phyloP scores from a whole-genome alignment of 805 yeast species.

The Starmerella kuoi region DNA sequence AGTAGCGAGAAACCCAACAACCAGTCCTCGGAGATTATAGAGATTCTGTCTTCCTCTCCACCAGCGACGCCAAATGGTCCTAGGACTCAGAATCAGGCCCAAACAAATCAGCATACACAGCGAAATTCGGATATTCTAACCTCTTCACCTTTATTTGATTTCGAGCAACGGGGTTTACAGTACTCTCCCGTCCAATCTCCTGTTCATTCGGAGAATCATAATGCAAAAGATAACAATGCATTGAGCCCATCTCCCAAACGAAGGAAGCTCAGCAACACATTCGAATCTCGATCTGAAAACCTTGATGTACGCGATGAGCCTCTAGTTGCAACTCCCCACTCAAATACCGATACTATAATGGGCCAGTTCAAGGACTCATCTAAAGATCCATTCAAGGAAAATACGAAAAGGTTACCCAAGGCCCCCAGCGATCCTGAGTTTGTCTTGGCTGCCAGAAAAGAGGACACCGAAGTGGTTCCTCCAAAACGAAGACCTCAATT shows the following conservation, averaged over 20 bases:
- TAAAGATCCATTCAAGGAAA: neutral
- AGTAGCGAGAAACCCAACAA: slow-evolving; percentile 3
- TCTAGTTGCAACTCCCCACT: too few relatives aligned
- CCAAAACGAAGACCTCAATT: neutral
- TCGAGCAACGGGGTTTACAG: neutral
- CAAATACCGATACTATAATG: too few relatives aligned
- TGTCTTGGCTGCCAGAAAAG: neutral
- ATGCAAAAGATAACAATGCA: too few relatives aligned
- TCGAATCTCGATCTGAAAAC: too few relatives aligned
- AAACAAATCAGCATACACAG: too few relatives aligned
- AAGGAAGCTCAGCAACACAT: neutral
- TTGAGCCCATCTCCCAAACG: neutral
- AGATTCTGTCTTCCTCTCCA: slow-evolving; percentile 13
- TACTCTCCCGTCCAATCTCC: too few relatives aligned
- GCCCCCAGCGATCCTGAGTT: too few relatives aligned
- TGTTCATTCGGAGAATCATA: too few relatives aligned
- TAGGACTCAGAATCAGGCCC: too few relatives aligned
- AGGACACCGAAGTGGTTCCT: neutral
- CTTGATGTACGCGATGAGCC: too few relatives aligned
- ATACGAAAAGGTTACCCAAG: neutral
- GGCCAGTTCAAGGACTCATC: neutral
- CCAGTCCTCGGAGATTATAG: slow-evolving; percentile 4
- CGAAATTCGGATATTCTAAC: neutral
- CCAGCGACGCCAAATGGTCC: neutral
- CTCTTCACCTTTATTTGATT: slow-evolving; percentile 4